Base-by-base conservation (phyloP, 1,139 yeast species). In the Debaryomyces coudertii region DNA sequence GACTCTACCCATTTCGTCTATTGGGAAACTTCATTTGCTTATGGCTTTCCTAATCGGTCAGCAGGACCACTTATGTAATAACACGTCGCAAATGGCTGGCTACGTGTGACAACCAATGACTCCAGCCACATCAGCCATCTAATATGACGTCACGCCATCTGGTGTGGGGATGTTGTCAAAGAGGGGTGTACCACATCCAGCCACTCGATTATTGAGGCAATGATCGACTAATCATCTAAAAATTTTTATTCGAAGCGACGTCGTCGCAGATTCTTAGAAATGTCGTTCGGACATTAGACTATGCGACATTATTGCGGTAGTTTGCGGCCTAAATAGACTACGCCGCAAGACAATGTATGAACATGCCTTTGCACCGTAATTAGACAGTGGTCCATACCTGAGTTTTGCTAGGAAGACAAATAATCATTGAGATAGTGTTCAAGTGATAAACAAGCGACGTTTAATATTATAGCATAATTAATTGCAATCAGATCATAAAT, bases 41-140 rank as follows among this genome's bases (percentile, higher is more conserved):
- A 38, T 38, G 33, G 34, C 24, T 38, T 38, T 27, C 41, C 41
- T 38, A 38, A 28, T 38, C 34, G 41, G 41, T 27, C 15, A 15
- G 8, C 9, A 22, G 18, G 16, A 28, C 12, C 4, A 6, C 20
- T 38, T 38, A 38, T 34, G 20, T 28, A 38, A 38, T 20, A 15
- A 15, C 2, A 15, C 30, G 14, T 29, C 41, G 20, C 41, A 18
- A 33, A 18, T 31, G 24, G 24, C 22, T 33, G 36, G 22, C 14
- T 8, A n/a, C 24, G 36, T 33, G 36, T 20, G 2, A 6, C 14
- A 33, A 33, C 36, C 36, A 33, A 33, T 33, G 35, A 33, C 15
- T 22, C 7, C 23, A 20, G 24, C 36, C 36, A 33, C 15, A 33
- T 20, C 16, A 5, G 9, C 24, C 16, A 11, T 8, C 36, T 8